Base-by-base conservation (phyloP, 106 monocot species). In the Dioscorea zingiberensis region DNA sequence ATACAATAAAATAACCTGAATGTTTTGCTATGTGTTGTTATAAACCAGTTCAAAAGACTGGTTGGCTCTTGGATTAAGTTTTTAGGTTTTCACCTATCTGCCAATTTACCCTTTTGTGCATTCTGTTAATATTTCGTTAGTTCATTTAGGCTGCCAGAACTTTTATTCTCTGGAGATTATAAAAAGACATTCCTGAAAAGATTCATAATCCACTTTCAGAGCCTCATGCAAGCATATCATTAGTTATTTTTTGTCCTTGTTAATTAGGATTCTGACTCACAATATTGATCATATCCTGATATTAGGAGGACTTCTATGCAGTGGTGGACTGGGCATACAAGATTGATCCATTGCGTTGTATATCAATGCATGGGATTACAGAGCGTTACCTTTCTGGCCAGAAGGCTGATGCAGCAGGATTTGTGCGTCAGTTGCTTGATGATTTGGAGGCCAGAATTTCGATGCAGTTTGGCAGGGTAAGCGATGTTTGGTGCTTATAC, bases 281-380 rank as follows among this genome's bases (percentile, higher is more conserved):
- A 38, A 38, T 38, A 6, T 10, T 38, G 6, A 38, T 38, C 38
- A 38, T 38, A 38, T 8, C 10, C 54, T 13, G 21, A 24, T 70
- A 59, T 25, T 46, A 97, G 97, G 97, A 97, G 75, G 97, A 97
- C 69, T 97, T 97, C 67, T 92, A 86, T 80, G 92, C 92, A 12
- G 92, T 97, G 9, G 92, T 97, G 25, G 92, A 97, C 75, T 97
- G 97, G 97, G 97, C 91, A 28, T 92, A 92, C 75, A 97, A 92
- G 74, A 97, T 86, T 59, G 97, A 97, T 72, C 97, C 97, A 22
- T 77, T 97, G 32, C 85, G 97, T 13, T 97, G 97, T 68, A 97
- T 97, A 73, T 97, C 97, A 55, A 88, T 97, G 92, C 92, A 97
- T 76, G 97, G 97, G 23, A 92, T 97, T 59, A 97, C 97, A 18